Evolutionary conservation across 2,329 filamentous ascomycete species (phyloP), one percentile per base, ranked within the genome.

Genomic region (Cladosporium sphaerospermum): DNA sequence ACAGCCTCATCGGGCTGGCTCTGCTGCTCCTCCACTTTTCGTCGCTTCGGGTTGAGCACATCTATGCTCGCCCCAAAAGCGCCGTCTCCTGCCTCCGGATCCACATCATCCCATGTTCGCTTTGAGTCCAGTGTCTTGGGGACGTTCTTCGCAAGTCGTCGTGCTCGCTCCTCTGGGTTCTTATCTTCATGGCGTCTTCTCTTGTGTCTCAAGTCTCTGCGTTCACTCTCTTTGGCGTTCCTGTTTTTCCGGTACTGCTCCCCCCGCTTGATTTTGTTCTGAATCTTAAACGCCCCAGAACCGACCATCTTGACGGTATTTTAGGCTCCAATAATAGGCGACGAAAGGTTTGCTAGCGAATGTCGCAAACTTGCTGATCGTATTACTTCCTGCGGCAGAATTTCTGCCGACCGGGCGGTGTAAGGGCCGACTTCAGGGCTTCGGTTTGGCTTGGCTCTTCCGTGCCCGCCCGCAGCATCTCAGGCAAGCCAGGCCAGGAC

Each of bases 141-240:
- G 41, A 90, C 79, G 73, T 96, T 96, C 60, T 80, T 82, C 56
- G 83, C 83, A 56, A 92, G 75, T 62, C 93, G 82, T 59, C 86
- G 81, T 56, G 82, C 82, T 61, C 83, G 83, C 55, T 96, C 72
- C 55, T 82, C 79, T 2, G 92, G 91, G 64, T 96, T 83, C 69
- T 86, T 88, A 59, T 85, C 81, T 71, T 99, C 93, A 65, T 91
- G 88, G 72, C 86, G 88, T 73, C 89, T 90, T 56, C 89, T 79
- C 45, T 81, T 81, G 67, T 90, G 86, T 57, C 91, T 83, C 64
- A 84, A 80, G 63, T 90, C 87, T 64, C 88, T 84, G 63, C 86
- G 88, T 44, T 83, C 75, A 66, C 84, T 85, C 67, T 89, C 87
- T 59, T 82, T 82, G 42, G 80, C 76, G 67, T 86, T 86, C 73